Evolutionary conservation across 2,329 filamentous ascomycete genomes (phyloP).

Genomic region (Ramularia collo-cygni): DNA sequence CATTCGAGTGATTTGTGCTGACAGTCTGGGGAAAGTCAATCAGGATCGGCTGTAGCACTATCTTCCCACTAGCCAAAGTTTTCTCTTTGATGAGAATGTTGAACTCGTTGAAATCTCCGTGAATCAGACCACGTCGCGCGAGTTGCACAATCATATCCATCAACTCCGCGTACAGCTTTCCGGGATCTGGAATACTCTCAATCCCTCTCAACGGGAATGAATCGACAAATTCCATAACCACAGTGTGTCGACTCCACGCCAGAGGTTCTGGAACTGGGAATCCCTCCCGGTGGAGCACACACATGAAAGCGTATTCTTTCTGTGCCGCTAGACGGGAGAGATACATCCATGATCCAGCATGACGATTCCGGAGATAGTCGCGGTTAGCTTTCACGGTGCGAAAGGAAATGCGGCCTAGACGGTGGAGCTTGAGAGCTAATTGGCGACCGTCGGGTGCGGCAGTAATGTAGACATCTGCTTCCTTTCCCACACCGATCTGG

Average conservation of each 20-base stretch:
- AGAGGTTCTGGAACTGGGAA: constrained; percentile 87
- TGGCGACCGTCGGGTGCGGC: constrained; percentile 72
- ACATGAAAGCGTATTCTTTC: constrained; percentile 95
- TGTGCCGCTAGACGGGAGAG: constrained; percentile 86
- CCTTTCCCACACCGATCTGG: constrained; percentile 93
- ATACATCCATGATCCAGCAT: constrained; percentile 93
- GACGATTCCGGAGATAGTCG: constrained; percentile 81
- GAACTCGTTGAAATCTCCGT: constrained; percentile 99
- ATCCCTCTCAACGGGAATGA: constrained; percentile 89
- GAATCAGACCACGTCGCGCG: constrained; percentile 81
- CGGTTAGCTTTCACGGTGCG: constrained; percentile 92
- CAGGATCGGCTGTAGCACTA: constrained; percentile 67
- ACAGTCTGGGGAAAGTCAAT: constrained; percentile 99
- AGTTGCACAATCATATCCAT: constrained; percentile 79
- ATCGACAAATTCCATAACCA: constrained; percentile 92
- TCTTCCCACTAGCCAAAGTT: constrained; percentile 15
- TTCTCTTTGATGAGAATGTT: constrained; percentile 87
- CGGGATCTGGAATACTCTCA: constrained; percentile 72
- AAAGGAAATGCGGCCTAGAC: constrained; percentile 92
- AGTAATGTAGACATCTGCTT: constrained; percentile 94
- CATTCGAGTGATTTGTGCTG: constrained; percentile 87
- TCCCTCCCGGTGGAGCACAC: constrained; percentile 70
- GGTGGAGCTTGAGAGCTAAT: constrained; percentile 88
- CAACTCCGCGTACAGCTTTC: constrained; percentile 81
- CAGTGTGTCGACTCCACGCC: constrained; percentile 85